Percentiles rank a stretch among this genome's conserved stretches.
Evolutionary conservation across 805 yeast species (phyloP).

Genomic region (Cyberlindnera bimundalis): DNA sequence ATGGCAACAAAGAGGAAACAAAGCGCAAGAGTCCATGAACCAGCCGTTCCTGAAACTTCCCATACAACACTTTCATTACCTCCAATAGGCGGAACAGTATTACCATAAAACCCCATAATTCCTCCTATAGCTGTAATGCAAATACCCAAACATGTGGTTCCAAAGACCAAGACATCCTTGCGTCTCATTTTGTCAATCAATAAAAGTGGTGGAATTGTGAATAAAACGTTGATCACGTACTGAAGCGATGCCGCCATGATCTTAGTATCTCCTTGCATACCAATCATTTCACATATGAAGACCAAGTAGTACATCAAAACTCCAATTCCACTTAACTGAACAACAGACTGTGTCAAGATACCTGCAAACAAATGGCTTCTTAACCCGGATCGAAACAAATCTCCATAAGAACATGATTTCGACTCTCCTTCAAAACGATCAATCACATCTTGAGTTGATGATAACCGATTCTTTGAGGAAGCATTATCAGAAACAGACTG

Average conservation of each 20-base stretch:
- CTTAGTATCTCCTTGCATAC: slow-evolving; percentile 35
- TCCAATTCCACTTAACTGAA: slow-evolving; percentile 45
- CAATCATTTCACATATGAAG: slow-evolving; percentile 47
- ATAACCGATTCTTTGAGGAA: slow-evolving; percentile 9
- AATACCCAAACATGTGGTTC: slow-evolving; percentile 35
- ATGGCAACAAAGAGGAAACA: slow-evolving; percentile 44
- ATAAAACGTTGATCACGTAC: slow-evolving; percentile 37
- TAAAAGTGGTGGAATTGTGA: slow-evolving; percentile 42
- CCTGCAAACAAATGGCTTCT: slow-evolving; percentile 38
- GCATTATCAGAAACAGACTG: no score
- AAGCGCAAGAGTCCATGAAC: slow-evolving; percentile 41
- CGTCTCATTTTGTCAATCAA: slow-evolving; percentile 43
- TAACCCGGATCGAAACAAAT: slow-evolving; percentile 33
- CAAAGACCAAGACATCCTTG: slow-evolving; percentile 44
- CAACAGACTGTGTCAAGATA: slow-evolving; percentile 35
- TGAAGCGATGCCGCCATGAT: slow-evolving; percentile 36
- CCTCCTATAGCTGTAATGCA: slow-evolving; percentile 35
- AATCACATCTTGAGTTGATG: slow-evolving; percentile 24
- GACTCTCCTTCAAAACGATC: slow-evolving; percentile 25
- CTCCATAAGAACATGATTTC: slow-evolving; percentile 28
- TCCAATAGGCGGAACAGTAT: slow-evolving; percentile 28
- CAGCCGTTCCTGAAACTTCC: slow-evolving; percentile 36
- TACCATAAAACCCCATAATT: slow-evolving; percentile 37
- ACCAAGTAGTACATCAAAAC: slow-evolving; percentile 42
- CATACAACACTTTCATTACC: slow-evolving; percentile 35